Base-by-base conservation (phyloP, 768 basidiomycete species). In the Coprinellus micaceus region DNA sequence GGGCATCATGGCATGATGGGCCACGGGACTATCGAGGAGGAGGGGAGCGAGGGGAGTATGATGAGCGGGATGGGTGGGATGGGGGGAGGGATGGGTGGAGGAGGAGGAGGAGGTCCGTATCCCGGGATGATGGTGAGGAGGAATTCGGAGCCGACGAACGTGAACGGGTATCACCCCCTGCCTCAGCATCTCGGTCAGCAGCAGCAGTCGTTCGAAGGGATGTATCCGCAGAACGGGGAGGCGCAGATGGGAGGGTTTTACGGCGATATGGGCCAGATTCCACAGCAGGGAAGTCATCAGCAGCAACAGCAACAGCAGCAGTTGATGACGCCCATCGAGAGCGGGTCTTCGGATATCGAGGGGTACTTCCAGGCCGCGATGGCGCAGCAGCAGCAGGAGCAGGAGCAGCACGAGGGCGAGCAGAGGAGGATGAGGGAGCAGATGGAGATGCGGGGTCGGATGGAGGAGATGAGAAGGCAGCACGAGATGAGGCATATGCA, bases 171-270 rank as follows among this genome's bases (percentile, higher is more conserved):
- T 28, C 50, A 48, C 19, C 54, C 57, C 12, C 39, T 17, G 26
- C 49, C 30, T 36, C 19, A 7, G 6, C 47, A 45, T 9, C 44
- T 11, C 11, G 44, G 9, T 24, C 44, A 45, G 10, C 44, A 45
- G 54, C 57, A 63, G 15, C 64, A 63, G 48, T 61, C 61, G 13
- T 64, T n/a, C n/a, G n/a, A 67, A 7, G 63, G 65, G 47, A 64
- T 63, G 52, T 63, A 64, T 52, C 51, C 39, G 50, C 50, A 53
- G 28, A 45, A 57, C 25, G 51, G 29, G 10, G 13, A 19, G 22
- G 41, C 19, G 13, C 41, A 44, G 19, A 6, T 21, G 10, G 22
- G 10, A 7, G 13, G 9, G 41, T 7, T 7, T 7, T 21, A 7
- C 10, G 22, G 41, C 7, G 41, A 15, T 12, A 26, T 19, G 11